Conservation (phyloP, 2,329 filamentous ascomycete species). For the Herpotrichia juniperi region DNA sequence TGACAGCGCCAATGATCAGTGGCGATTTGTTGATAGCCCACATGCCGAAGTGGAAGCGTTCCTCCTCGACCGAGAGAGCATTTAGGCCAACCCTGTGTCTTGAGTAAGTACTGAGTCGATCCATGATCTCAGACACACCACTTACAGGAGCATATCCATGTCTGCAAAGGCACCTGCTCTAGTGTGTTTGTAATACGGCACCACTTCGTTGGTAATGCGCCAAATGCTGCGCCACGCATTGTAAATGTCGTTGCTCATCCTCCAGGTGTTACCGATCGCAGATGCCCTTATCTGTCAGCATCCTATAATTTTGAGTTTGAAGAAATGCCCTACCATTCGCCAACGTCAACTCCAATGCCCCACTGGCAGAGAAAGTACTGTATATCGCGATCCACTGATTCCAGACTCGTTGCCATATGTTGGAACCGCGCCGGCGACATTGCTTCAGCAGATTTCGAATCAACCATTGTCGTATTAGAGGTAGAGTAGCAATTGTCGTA, state of each 20-base stretch:
- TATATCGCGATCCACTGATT: constrained; percentile 38
- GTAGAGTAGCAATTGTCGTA: constrained; percentile 39
- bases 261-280: constrained; percentile 44
- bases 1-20: constrained; percentile 50
- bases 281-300: constrained; percentile 23
- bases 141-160: constrained; percentile 52
- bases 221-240: constrained; percentile 42
- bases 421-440: constrained; percentile 37
- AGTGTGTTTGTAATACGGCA: constrained; percentile 37
- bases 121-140: background rate
- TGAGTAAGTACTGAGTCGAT: constrained; percentile 1
- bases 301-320: background rate
- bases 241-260: constrained; percentile 44
- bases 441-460: constrained; percentile 33
- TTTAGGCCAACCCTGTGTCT: constrained; percentile 39
- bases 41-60: constrained; percentile 54
- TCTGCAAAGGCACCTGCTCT: constrained; percentile 38
- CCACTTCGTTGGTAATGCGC: constrained; percentile 41
- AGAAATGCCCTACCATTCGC: constrained; percentile 27
- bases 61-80: constrained; percentile 44
- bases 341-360: constrained; percentile 44
- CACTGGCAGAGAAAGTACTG: constrained; percentile 47
- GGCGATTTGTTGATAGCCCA: constrained; percentile 56
- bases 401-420: constrained; percentile 32
- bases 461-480: constrained; percentile 43